Conservation (phyloP, 768 basidiomycete species). For the Suillus bovinus region DNA sequence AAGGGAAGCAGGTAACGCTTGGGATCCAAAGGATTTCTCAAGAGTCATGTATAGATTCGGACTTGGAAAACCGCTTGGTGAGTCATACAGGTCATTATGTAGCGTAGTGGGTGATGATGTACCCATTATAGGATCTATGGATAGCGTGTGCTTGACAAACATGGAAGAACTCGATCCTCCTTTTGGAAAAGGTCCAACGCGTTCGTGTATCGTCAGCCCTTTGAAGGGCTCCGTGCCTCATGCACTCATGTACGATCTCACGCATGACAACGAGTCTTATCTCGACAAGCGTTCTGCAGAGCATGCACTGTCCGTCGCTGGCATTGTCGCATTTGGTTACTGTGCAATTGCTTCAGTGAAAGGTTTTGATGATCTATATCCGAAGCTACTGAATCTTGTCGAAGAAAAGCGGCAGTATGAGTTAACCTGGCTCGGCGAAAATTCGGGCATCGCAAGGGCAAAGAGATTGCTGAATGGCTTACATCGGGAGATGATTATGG, state of each 20-base stretch:
- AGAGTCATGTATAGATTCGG: constrained; percentile 88
- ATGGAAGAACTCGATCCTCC: constrained; percentile 78
- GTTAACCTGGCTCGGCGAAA: constrained; percentile 53
- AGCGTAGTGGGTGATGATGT: not conserved
- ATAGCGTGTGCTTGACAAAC: constrained; percentile 78
- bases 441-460: constrained; percentile 56
- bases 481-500: constrained; percentile 90
- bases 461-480: constrained; percentile 82
- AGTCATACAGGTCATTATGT: constrained; percentile 21
- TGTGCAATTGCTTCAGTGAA: constrained; percentile 92
- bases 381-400: constrained; percentile 90
- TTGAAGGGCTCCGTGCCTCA: constrained; percentile 89
- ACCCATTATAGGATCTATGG: constrained; percentile 78
- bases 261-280: constrained; percentile 96
- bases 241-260: constrained; percentile 91
- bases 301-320: constrained; percentile 92
- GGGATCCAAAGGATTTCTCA: constrained; percentile 89
- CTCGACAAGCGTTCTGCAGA: constrained; percentile 90
- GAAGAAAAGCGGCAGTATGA: constrained; percentile 81
- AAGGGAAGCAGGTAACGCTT: constrained; percentile 91
- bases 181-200: constrained; percentile 76
- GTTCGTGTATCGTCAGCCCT: constrained; percentile 73
- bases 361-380: constrained; percentile 97
- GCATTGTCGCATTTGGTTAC: constrained; percentile 87
- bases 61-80: constrained; percentile 90